Conservation (phyloP, 768 basidiomycete species). For the Boletus pseudo-olivaceus region DNA sequence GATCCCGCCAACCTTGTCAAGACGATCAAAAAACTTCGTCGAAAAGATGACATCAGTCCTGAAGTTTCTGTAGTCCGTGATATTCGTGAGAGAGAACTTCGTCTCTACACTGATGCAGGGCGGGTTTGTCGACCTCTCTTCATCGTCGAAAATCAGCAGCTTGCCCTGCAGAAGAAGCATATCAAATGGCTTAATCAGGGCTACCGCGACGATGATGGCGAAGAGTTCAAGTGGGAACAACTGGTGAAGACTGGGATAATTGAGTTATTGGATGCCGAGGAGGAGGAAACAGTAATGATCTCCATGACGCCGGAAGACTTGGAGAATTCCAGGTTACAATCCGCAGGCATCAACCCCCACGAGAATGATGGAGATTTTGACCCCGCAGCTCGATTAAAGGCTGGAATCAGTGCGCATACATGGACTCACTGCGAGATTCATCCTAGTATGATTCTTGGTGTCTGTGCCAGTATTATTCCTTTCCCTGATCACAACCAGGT, state of each 20-base stretch:
- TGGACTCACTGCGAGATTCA: slow-evolving; percentile 99
- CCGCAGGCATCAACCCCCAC: slow-evolving; percentile 53
- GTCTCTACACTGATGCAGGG: slow-evolving; percentile 94
- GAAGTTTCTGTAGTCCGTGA: slow-evolving; percentile 98
- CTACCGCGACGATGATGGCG: slow-evolving; percentile 51
- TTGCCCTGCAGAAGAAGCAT: slow-evolving; percentile 81
- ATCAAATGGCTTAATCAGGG: slow-evolving; percentile 66
- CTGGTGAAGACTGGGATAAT: slow-evolving; percentile 85
- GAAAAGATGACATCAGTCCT: slow-evolving; percentile 92
- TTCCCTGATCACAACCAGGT: slow-evolving; percentile 99
- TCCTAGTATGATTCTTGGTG: slow-evolving; percentile 97
- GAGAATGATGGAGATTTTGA: slow-evolving; percentile 74
- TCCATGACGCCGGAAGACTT: slow-evolving; percentile 98
- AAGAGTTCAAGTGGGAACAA: slow-evolving; percentile 78
- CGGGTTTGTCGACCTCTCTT: slow-evolving; percentile 96
- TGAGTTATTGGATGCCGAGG: slow-evolving; percentile 95
- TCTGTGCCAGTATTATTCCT: slow-evolving; percentile 98
- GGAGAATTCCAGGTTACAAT: slow-evolving; percentile 72
- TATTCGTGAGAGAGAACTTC: slow-evolving; percentile 91
- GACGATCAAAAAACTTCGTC: slow-evolving; percentile 86
- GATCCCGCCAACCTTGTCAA: slow-evolving; percentile 90
- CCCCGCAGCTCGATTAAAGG: slow-evolving; percentile 84
- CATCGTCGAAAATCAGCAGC: slow-evolving; percentile 90
- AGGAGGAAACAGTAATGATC: slow-evolving; percentile 99
- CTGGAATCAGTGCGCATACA: slow-evolving; percentile 78